Evolutionary conservation across 225 moss, liverwort and hornwort genomes (phyloP).

Genomic region (Bryum argenteum): DNA sequence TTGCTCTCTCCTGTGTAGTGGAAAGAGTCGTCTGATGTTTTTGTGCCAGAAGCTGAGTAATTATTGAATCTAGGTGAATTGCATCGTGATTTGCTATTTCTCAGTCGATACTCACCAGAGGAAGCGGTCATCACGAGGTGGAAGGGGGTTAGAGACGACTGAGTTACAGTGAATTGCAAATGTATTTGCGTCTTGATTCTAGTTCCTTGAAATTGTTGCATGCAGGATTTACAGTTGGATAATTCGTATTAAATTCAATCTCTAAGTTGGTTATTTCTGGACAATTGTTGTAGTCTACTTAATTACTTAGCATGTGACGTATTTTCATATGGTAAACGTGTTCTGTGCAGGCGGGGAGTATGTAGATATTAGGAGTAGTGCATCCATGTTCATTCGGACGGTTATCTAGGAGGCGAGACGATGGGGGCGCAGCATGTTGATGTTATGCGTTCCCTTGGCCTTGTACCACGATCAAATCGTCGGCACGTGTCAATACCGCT

Average conservation of each 20-base stretch:
- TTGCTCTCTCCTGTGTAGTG: not conserved
- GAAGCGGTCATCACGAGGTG: not conserved
- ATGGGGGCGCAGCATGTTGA: conserved; percentile 53
- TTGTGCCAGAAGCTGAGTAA: conserved; percentile 1
- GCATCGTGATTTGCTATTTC: not conserved
- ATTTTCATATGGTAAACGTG: conserved; percentile 6
- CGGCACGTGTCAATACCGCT: conserved; percentile 47
- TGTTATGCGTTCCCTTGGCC: conserved; percentile 61
- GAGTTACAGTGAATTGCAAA: conserved; percentile 5
- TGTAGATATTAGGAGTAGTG: not conserved
- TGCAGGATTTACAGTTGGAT: not conserved
- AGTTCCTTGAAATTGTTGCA: not conserved
- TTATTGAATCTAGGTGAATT: not conserved
- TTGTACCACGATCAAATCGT: conserved; percentile 52
- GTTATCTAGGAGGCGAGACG: conserved; percentile 46
- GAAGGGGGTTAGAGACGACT: not conserved
- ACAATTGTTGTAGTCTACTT: not conserved
- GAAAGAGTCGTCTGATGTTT: conserved; percentile 13
- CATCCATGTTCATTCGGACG: conserved; percentile 40
- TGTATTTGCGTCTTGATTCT: not conserved
- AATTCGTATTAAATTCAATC: conserved; percentile 7
- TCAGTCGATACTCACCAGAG: not conserved
- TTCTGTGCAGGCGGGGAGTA: conserved; percentile 24
- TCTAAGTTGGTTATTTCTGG: not conserved
- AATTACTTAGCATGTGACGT: conserved; percentile 5